Evolutionary conservation across 2,329 filamentous ascomycete genomes (phyloP), one percentile per base, ranked within the genome.

Genomic region (Tolypocladium album): DNA sequence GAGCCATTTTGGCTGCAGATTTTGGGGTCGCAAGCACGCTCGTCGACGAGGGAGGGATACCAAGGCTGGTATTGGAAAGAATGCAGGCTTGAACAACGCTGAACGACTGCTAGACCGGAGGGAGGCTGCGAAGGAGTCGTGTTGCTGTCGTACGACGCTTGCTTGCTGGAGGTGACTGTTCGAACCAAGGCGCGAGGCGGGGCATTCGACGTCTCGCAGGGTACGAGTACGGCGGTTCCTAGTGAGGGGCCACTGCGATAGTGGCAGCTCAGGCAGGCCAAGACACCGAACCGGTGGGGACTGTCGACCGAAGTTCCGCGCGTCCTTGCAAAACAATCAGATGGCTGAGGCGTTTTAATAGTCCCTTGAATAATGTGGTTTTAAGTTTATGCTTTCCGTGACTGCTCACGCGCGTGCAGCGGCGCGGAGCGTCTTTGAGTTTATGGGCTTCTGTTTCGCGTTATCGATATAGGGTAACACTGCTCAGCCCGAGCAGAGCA

Each of bases 1-100:
- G 81, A 64, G 91, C 87, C 90, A 85, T 86, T 15, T 60, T 58
- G 59, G 55, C 56, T 60, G 55, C n/a, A 43, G 55, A 45, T 12
- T 24, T n/a, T 40, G 31, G 34, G 34, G 24, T 61, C 22, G 27
- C 34, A 40, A 20, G 45, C 47, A n/a, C 38, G 24, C 45, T 53
- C 22, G 20, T 31, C 38, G 39, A 36, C 58, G 47, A 36, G 31
- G 31, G 50, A 12, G 50, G 2, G 8, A 13, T 7, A 15, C 11
- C 17, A 22, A 55, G 31, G 50, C 9, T 55, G 11, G n/a, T 20
- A 20, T 22, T 55, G 50, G 31, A 34, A 55, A n/a, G 12, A 5
- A 6, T 22, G 50, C 11, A 22, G 55, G 20, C n/a, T 39, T 15
- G n/a, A 56, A 40, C n/a, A 40, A 56, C 7, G 55, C 55, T 24